Base-by-base conservation (phyloP, 148 eudicot genomes). In the Chenopodium formosanum region DNA sequence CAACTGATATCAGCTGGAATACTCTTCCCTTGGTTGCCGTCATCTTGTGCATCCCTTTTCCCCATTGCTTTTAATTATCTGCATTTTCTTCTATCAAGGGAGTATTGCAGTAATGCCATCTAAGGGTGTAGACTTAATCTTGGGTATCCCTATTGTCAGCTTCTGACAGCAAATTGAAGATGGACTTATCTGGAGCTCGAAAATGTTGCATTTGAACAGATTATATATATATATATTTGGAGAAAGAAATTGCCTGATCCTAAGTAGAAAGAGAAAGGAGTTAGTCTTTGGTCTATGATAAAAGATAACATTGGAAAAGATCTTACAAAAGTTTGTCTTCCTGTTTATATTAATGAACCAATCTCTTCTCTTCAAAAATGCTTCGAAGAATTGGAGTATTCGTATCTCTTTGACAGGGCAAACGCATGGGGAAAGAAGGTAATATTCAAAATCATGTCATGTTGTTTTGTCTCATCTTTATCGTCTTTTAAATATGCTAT, bases 251-350 rank as follows among this genome's bases (percentile, higher is more conserved):
- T 93, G 86, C 94, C 94, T 50, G 94, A 93, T 74, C 97, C 97
- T 64, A 82, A 84, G 78, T 94, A 93, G 70, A 93, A 93, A 77
- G 97, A 91, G 85, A 93, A 90, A 79, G 94, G 92, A 80, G 94
- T 91, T 56, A 93, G 97, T 80, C 89, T 91, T 48, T 93, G 97
- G 97, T 90, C 94, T 1, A 93, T 93, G 97, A 93, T 93, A 63
- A 93, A 93, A 86, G 97, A 91, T 63, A 93, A 93, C 76, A 91
- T 91, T 23, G 94, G 94, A 73, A 93, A 93, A 85, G 97, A 93
- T 80, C 93, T 93, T 50, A 90, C 94, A 50, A 93, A 90, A 93
- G 97, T 93, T 48, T 93, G 97, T 81, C 94, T 93, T 60, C 97
- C 97, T 44, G 94, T 93, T 37, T 93, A 93, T 80, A 91, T 93